These are phyloP conservation scores for Phytophthora nicotianae DNA, from an alignment of 352 stramenopile genomes.

Conservation along the genomic window DNA sequence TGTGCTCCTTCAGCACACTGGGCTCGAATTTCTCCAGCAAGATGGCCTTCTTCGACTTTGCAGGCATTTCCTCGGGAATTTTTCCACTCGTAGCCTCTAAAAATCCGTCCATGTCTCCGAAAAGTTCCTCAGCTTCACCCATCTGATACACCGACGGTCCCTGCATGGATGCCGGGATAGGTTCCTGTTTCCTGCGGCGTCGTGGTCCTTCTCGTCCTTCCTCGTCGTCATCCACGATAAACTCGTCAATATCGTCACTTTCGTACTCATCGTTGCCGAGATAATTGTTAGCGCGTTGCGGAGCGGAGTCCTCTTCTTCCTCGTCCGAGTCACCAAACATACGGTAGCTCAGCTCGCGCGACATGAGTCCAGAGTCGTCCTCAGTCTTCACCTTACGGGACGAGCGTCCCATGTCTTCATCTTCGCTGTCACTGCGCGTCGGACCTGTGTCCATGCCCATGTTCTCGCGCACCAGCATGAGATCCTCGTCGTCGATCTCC, in stretches of 20 bases:
- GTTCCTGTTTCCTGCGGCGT: conserved; percentile 77
- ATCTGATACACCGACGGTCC: conserved; percentile 91
- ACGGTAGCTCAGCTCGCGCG: conserved; percentile 83
- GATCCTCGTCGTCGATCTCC: conserved; percentile 88
- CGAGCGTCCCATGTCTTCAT: conserved; percentile 72
- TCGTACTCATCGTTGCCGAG: conserved; percentile 89
- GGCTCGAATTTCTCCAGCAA: conserved; percentile 89
- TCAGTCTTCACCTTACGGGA: conserved; percentile 76
- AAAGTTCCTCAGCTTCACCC: conserved; percentile 89
- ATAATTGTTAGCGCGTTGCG: conserved; percentile 76
- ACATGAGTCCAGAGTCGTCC: conserved; percentile 83
- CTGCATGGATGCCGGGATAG: conserved; percentile 77
- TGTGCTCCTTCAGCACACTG: conserved; percentile 86
- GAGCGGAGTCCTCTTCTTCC: conserved; percentile 81
- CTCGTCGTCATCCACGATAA: conserved; percentile 91
- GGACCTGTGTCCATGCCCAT: conserved; percentile 86
- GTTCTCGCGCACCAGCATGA: conserved; percentile 90
- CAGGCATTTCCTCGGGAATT: conserved; percentile 31
- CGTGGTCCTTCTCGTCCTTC: conserved; percentile 79
- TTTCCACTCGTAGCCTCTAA: conserved; percentile 76
- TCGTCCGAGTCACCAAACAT: conserved; percentile 92
- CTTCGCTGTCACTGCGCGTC: conserved; percentile 74
- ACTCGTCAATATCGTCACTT: conserved; percentile 90
- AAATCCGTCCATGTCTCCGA: conserved; percentile 90
- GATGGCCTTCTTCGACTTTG: conserved; percentile 85